Evolutionary conservation across 2,329 filamentous ascomycete species (phyloP), one percentile per base, ranked within the genome.

Genomic region (Aspergillus awamori): DNA sequence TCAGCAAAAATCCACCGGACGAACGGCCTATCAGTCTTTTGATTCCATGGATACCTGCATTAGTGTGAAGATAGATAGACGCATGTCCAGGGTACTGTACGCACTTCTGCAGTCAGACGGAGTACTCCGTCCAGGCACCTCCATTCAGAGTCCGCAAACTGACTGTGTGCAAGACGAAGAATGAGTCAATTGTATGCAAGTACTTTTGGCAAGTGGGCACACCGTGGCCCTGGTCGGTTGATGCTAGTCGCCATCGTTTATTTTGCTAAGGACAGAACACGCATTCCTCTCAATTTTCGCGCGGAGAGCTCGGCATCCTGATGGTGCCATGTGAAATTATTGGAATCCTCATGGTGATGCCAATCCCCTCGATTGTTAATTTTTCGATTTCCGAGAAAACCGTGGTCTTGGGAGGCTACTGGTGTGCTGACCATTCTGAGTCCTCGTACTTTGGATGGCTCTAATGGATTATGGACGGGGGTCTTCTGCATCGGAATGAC

Each of bases 1-100:
- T 53, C 57, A 53, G 57, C 52, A 43, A 24, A 13, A 33, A 8
- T 36, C 43, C 41, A 47, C 26, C 39, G 36, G 36, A 26, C 39
- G 20, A 17, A 26, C 26, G 17, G 53, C 20, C 26, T 36, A 39
- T 47, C 17, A 56, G 26, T 45, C 15, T 22, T 13, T 30, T 15
- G 53, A 45, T 22, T 45, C 10, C 53, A 22, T 45, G 53, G 53
- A 47, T 45, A 45, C 38, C 53, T 56, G 53, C 53, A 56, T 56
- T 56, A 56, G 53, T 24, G 5, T 22, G 43, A 43, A 15, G 43
- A 22, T 30, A 56, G 41, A 36, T 41, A 47, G n/a, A 33, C 26
- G 47, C 53, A 56, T 20, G 26, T 5, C 39, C 17, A 39, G 26
- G 38, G 28, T 36, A 28, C 30, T 33, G 53, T 55, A 24, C 53